phyloP scores from a whole-genome alignment of 2,329 filamentous ascomycete species.

The Phoma sp. region DNA sequence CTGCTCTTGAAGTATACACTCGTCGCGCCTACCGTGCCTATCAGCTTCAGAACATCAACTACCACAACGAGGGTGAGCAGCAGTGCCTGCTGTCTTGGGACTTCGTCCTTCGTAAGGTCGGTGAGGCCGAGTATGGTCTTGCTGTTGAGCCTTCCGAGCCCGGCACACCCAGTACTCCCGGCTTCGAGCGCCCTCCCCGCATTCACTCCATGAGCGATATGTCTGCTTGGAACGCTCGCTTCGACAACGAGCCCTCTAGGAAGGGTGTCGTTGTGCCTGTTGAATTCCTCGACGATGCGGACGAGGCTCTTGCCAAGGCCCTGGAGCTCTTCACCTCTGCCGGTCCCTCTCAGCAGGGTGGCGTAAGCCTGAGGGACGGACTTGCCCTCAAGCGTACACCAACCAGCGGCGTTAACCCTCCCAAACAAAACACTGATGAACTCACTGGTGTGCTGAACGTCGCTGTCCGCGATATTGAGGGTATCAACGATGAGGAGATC shows the following conservation, averaged over 20 bases:
- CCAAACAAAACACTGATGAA: constrained; percentile 70
- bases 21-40: constrained; percentile 97
- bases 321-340: constrained; percentile 78
- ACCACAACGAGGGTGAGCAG: constrained; percentile 77
- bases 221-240: constrained; percentile 80
- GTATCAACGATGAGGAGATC: constrained; percentile 79
- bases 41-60: constrained; percentile 85
- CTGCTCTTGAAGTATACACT: constrained; percentile 93
- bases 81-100: constrained; percentile 91
- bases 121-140: constrained; percentile 86
- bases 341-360: constrained; percentile 61
- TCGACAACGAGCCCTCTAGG: constrained; percentile 74
- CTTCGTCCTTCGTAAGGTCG: constrained; percentile 91
- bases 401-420: constrained; percentile 41
- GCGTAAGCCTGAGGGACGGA: constrained; percentile 44
- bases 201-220: constrained; percentile 97
- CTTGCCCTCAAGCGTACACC: constrained; percentile 71
- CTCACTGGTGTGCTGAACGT: constrained; percentile 92
- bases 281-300: constrained; percentile 90
- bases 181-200: constrained; percentile 69
- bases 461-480: constrained; percentile 87
- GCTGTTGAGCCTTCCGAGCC: constrained; percentile 79
- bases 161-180: constrained; percentile 72
- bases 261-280: constrained; percentile 96
- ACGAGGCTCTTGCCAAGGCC: constrained; percentile 83